These are phyloP conservation scores for Aplosporella prunicola DNA, from an alignment of 2,329 filamentous ascomycete species.

Conservation along the genomic window DNA sequence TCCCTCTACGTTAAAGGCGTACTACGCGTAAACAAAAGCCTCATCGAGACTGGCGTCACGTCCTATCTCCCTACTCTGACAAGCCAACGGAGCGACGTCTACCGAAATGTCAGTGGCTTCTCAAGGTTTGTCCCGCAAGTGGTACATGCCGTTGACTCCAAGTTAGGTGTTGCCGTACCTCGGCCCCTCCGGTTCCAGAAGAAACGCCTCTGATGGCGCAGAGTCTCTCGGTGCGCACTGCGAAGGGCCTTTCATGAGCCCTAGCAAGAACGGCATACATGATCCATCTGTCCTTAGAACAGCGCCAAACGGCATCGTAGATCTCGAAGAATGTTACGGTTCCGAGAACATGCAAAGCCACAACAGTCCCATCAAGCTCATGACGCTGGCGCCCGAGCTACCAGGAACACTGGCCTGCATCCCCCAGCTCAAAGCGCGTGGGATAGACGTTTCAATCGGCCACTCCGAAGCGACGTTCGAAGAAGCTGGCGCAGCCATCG, in stretches of 20 bases:
- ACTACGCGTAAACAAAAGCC: conserved; percentile 56
- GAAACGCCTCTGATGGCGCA: conserved; percentile 58
- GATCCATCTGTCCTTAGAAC: conserved; percentile 60
- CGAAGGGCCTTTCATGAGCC: conserved; percentile 80
- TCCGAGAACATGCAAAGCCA: conserved; percentile 47
- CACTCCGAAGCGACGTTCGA: conserved; percentile 85
- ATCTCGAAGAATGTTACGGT: conserved; percentile 66
- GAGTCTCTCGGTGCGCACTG: conserved; percentile 86
- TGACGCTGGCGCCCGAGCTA: conserved; percentile 78
- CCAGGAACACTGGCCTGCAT: conserved; percentile 61
- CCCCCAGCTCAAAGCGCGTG: conserved; percentile 51
- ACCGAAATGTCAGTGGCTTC: conserved; percentile 51
- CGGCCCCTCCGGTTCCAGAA: conserved; percentile 55
- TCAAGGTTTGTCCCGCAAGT: neutral
- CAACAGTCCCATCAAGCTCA: conserved; percentile 54
- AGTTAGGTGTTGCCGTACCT: conserved; percentile 62
- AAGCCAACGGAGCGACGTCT: conserved; percentile 71
- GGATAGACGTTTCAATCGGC: conserved; percentile 71
- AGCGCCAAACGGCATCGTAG: conserved; percentile 50
- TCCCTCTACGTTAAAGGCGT: conserved; percentile 64
- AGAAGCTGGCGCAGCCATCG: conserved; percentile 61
- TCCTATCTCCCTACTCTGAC: conserved; percentile 80
- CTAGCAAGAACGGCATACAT: conserved; percentile 80
- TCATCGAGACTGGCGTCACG: conserved; percentile 75
- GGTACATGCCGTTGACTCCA: conserved; percentile 12